Base-by-base conservation (phyloP, 345 rosid species). In the Citropsis articulata region DNA sequence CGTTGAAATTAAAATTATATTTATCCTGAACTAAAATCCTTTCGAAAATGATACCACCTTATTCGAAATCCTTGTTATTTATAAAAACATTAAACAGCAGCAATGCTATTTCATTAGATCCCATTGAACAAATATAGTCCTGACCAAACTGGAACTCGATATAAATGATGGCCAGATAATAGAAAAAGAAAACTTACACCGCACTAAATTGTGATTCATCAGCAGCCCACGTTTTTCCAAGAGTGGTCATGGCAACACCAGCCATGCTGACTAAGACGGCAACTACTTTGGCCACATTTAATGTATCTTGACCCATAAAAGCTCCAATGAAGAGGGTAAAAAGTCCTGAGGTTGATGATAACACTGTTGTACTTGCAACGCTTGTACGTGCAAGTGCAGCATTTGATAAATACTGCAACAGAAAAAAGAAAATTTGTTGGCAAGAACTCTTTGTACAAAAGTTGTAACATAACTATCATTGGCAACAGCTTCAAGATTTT, bases 311-410 rank as follows among this genome's bases (percentile, higher is more conserved):
- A 40, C 98, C 98, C 88, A 97, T 84, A 63, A 90, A 80, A 1
- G 86, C 98, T 50, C 99, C 99, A 33, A 93, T 87, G 88, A 97
- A 94, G 63, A 97, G 99, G 60, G 99, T 97, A 86, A 97, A 97
- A 64, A 97, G 94, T 60, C 99, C 99, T 31, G 99, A 91, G 68
- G 99, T 97, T 68, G 99, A 97, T 22, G 99, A 97, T 65, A 97
- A 79, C 56, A 97, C 99, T 35, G 99, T 96, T 61, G 98, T 97
- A 81, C 99, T 97, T 60, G 99, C 98, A 79, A 97, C 99, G 82
- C 99, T 97, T 36, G 99, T 97, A 13, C 88, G 97, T 4, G 98
- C 95, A 42, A 97, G 99, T 42, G 98, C 99, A 73, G 98, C 99
- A 90, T 97, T 97, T 71, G 99, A 94, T 28, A 94, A 85, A 84